Evolutionary conservation across 306 rosid genomes (phyloP), one percentile per base, ranked within the genome.

Genomic region (Purshia tridentata): DNA sequence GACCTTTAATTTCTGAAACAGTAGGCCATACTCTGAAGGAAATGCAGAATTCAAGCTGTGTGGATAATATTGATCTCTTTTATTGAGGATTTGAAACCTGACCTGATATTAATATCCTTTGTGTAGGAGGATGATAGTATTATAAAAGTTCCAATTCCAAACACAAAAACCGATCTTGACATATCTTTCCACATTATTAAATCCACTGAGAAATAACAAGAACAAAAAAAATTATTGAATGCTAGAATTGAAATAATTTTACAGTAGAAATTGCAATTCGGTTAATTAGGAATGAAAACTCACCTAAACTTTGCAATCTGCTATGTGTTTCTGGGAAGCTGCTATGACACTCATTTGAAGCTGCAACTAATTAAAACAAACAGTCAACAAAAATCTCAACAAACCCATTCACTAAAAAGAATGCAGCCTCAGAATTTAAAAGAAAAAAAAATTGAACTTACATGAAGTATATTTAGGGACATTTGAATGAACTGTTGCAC

Each of bases 131-230:
- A 89, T 48, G 93, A 86, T 76, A 83, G 51, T 65, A 91, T 87
- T 48, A 78, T 19, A 72, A 89, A 87, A 75, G 96, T 78, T 65
- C 98, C 98, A 64, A 86, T 42, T 62, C 95, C 96, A 58, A 91
- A 88, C 40, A 89, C 85, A 75, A 91, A 87, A 40, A 86, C 90
- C 13, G 98, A 93, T 85, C 93, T 91, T 72, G 92, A 85, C 66
- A 89, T 76, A 50, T 93, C 97, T 72, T 83, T 93, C 98, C 98
- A 93, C 98, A 91, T 87, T 61, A 91, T 69, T 64, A 93, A 87
- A 77, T 91, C 97, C 81, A 85, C 98, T 93, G 86, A 42, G 60
- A 69, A 16, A 14, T 23, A 72, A 66, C 65, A 48, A 19, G 19
- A 12, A 45, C 2, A 12, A 0, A 10, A 69, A 69, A 62, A 71